Conservation (phyloP, 2,329 filamentous ascomycete genomes). For the Emergomyces africanus region DNA sequence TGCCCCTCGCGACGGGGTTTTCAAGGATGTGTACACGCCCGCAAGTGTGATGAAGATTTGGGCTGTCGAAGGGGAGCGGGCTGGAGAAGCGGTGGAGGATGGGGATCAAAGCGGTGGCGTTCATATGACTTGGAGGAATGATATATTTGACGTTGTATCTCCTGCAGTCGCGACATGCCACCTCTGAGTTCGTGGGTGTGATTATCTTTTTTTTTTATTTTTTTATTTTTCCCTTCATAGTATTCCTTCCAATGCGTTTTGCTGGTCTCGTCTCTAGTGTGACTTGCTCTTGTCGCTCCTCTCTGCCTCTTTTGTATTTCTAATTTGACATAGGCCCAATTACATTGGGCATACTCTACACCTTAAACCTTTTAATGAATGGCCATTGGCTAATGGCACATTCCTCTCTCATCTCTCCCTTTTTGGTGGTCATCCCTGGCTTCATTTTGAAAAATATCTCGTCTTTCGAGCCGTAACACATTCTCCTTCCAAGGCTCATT, state of each 20-base stretch:
- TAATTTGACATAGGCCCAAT: background rate
- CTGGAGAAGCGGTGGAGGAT: conserved; percentile 59
- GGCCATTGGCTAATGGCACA: background rate
- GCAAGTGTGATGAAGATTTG: conserved; percentile 83
- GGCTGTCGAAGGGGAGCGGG: conserved; percentile 61
- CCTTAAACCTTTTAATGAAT: background rate
- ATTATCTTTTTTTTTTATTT: background rate
- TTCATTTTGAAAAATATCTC: background rate
- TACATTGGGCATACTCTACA: background rate
- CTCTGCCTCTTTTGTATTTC: background rate
- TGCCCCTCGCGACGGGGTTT: conserved; percentile 50
- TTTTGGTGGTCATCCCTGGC: background rate
- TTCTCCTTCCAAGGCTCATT: background rate
- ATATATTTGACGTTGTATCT: conserved; percentile 48
- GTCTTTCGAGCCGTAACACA: background rate
- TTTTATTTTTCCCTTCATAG: too few species aligned
- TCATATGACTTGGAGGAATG: conserved; percentile 54
- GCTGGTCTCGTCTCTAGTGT: background rate
- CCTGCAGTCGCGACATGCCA: background rate
- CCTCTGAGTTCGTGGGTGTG: background rate
- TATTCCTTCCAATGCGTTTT: background rate
- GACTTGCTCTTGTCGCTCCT: background rate
- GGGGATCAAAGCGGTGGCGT: conserved; percentile 46
- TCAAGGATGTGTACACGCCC: conserved; percentile 75
- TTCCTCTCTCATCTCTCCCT: background rate